Conservation (phyloP, 805 yeast species). For the Candida namnaoensis region DNA sequence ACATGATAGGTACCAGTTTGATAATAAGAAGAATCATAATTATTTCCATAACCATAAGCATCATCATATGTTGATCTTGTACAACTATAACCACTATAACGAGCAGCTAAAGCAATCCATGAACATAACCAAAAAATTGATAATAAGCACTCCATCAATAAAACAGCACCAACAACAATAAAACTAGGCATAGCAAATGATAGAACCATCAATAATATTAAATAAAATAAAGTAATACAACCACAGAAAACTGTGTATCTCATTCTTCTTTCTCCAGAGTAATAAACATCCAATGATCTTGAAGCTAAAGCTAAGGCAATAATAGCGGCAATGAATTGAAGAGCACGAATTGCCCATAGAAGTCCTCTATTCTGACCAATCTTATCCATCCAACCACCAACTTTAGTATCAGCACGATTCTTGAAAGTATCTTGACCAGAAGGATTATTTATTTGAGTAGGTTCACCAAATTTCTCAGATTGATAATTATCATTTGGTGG, state of each 20-base stretch:
- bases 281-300: constrained; percentile 15
- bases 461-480: background rate
- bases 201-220: constrained; percentile 13
- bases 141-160: constrained; percentile 19
- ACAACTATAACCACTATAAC: constrained; percentile 21
- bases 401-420: background rate
- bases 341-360: constrained; percentile 9
- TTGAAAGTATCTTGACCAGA: too few relatives aligned
- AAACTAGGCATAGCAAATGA: constrained; percentile 11
- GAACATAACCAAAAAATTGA: constrained; percentile 23
- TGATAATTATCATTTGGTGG: background rate
- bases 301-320: constrained; percentile 21
- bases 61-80: constrained; percentile 1
- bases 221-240: constrained; percentile 20
- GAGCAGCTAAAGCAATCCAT: constrained; percentile 23
- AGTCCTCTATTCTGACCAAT: constrained; percentile 4
- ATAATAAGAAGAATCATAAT: constrained; percentile 4
- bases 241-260: constrained; percentile 23
- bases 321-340: constrained; percentile 18
- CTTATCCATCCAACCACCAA: background rate
- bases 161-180: constrained; percentile 17
- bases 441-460: background rate
- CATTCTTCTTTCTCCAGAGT: constrained; percentile 18
- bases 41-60: constrained; percentile 4
- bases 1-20: background rate